Percentiles rank a stretch among this genome's conserved stretches.
phyloP scores from a whole-genome alignment of 1,284 basidiomycete genomes.

The Cryptococcus sp. region DNA sequence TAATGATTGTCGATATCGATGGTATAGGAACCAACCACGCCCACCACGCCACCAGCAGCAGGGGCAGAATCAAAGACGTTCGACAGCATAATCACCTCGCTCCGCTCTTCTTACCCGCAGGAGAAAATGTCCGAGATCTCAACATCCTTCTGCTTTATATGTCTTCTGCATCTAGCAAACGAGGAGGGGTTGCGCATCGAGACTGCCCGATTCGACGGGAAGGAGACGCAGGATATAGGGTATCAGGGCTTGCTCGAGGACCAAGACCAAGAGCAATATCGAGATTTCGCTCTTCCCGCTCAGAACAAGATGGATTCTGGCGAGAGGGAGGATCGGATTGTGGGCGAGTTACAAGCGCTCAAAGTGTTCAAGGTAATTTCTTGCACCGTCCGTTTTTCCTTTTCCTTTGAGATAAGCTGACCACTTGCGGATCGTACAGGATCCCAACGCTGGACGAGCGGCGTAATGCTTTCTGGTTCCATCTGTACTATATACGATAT shows the following conservation, averaged over 20 bases:
- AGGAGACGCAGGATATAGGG: constrained; percentile 51
- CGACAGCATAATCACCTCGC: constrained; percentile 75
- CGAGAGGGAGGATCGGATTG: constrained; percentile 41
- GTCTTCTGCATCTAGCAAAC: constrained; percentile 89
- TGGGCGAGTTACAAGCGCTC: constrained; percentile 52
- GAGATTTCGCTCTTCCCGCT: constrained; percentile 5
- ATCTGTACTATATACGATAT: too few relatives aligned
- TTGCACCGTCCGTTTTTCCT: neutral
- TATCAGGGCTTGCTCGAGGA: constrained; percentile 39
- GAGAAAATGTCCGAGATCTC: constrained; percentile 98
- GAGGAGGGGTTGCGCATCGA: constrained; percentile 88
- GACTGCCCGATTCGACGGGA: constrained; percentile 53
- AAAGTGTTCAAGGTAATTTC: constrained; percentile 48
- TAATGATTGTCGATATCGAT: too few relatives aligned
- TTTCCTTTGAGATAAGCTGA: neutral
- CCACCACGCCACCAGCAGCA: constrained; percentile 48
- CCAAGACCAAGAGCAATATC: constrained; percentile 22
- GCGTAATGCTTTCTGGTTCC: neutral
- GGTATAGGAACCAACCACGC: constrained; percentile 23
- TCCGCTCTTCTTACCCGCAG: constrained; percentile 78
- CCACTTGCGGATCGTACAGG: neutral
- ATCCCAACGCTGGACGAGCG: neutral
- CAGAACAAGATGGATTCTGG: constrained; percentile 26
- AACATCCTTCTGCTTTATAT: constrained; percentile 99
- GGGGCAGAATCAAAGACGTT: constrained; percentile 62